Evolutionary conservation across 2,329 filamentous ascomycete species (phyloP).

Genomic region (Diaporthe amygdali): DNA sequence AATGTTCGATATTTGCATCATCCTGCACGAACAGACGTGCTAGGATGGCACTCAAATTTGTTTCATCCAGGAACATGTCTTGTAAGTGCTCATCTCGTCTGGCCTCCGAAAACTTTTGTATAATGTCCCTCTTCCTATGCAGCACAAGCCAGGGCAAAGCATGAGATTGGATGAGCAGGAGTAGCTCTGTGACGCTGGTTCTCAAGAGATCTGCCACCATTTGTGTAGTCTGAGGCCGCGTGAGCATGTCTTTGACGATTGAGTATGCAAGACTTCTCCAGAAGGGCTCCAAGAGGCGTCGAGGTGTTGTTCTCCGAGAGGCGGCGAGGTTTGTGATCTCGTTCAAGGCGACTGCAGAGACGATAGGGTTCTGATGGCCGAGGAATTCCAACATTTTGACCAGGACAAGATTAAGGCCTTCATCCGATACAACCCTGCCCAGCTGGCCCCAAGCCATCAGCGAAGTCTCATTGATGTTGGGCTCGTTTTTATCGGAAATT

Average conservation of each 20-base stretch:
- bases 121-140: slow-evolving; percentile 75
- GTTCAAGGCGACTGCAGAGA: slow-evolving; percentile 82
- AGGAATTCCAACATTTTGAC: slow-evolving; percentile 86
- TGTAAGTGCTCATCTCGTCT: slow-evolving; percentile 71
- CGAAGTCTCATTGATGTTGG: slow-evolving; percentile 79
- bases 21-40: slow-evolving; percentile 65
- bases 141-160: slow-evolving; percentile 88
- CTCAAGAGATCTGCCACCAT: slow-evolving; percentile 82
- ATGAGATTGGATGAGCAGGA: slow-evolving; percentile 77
- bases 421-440: slow-evolving; percentile 76
- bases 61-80: slow-evolving; percentile 57
- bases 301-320: slow-evolving; percentile 63
- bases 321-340: slow-evolving; percentile 79
- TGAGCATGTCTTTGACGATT: slow-evolving; percentile 80
- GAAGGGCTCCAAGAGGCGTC: slow-evolving; percentile 80
- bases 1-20: slow-evolving; percentile 61
- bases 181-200: slow-evolving; percentile 75
- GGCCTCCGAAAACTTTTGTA: slow-evolving; percentile 81
- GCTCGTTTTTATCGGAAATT: slow-evolving; percentile 71
- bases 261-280: slow-evolving; percentile 86
- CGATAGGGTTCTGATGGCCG: slow-evolving; percentile 79
- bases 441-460: slow-evolving; percentile 87
- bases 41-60: slow-evolving; percentile 63
- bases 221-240: slow-evolving; percentile 81
- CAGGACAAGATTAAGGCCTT: slow-evolving; percentile 86